phyloP scores from a whole-genome alignment of 352 stramenopile species.

The Globisporangium mamillatum region DNA sequence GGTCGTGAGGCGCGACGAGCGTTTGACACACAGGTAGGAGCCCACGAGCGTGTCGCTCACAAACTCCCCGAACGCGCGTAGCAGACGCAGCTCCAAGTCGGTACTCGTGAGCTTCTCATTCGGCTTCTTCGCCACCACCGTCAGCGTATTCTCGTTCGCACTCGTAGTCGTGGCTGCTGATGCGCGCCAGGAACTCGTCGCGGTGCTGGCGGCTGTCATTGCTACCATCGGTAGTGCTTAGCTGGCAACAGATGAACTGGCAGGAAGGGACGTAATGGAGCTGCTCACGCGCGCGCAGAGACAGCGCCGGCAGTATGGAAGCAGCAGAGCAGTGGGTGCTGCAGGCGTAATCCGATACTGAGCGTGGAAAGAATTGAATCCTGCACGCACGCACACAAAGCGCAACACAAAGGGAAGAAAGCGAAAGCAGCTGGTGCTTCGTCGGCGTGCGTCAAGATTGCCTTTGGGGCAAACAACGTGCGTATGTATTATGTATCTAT shows the following conservation, averaged over 20 bases:
- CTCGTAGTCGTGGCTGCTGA: neutral
- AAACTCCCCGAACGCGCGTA: slow-evolving; percentile 51
- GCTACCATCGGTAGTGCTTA: neutral
- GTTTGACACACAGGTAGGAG: slow-evolving; percentile 51
- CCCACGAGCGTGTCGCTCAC: slow-evolving; percentile 32
- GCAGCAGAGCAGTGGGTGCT: neutral
- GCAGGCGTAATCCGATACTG: neutral
- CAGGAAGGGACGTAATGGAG: neutral
- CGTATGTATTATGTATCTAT: no score
- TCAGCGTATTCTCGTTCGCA: neutral
- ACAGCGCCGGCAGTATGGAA: neutral
- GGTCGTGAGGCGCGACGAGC: slow-evolving; percentile 41
- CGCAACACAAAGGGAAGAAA: neutral
- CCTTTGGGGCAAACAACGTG: neutral
- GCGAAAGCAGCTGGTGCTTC: slow-evolving; percentile 8
- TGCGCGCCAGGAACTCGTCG: neutral
- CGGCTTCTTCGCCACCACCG: neutral
- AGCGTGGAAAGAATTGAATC: neutral
- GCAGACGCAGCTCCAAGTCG: slow-evolving; percentile 58
- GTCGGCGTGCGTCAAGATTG: slow-evolving; percentile 10
- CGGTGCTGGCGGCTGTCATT: neutral
- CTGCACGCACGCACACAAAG: neutral
- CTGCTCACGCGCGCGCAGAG: neutral
- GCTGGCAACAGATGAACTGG: neutral
- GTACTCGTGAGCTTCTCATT: neutral